These are phyloP conservation scores for Tulasnella sp. DNA, from an alignment of 768 basidiomycete genomes.

Conservation along the genomic window DNA sequence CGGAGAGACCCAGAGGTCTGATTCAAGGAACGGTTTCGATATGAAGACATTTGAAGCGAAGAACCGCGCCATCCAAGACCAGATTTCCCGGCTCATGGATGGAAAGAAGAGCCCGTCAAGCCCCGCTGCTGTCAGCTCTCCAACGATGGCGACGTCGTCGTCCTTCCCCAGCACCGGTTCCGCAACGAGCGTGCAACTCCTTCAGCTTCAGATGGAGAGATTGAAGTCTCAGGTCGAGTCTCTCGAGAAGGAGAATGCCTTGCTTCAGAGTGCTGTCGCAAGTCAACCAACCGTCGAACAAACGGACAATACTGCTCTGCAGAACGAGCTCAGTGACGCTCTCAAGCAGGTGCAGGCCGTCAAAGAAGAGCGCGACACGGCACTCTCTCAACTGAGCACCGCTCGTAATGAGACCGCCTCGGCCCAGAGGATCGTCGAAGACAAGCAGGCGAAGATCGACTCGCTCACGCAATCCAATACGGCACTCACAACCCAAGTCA, in stretches of 20 bases:
- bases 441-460: conserved; percentile 25
- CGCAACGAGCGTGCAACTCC: conserved; percentile 15
- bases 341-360: conserved; percentile 42
- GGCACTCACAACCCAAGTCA: conserved; percentile 1
- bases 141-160: neutral
- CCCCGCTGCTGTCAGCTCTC: conserved; percentile 6
- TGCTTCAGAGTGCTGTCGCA: conserved; percentile 49
- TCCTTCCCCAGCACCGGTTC: conserved; percentile 22
- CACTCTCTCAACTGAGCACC: conserved; percentile 36
- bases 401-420: conserved; percentile 11
- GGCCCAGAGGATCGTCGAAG: conserved; percentile 13
- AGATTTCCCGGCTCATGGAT: conserved; percentile 52
- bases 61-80: conserved; percentile 54
- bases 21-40: conserved; percentile 25
- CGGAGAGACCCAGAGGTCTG: conserved; percentile 27
- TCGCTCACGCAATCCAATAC: conserved; percentile 4
- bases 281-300: conserved; percentile 35
- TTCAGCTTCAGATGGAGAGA: conserved; percentile 26
- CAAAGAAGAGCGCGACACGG: conserved; percentile 41
- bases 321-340: conserved; percentile 47
- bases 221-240: conserved; percentile 54
- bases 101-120: conserved; percentile 40
- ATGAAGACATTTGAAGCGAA: conserved; percentile 39
- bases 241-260: conserved; percentile 71
- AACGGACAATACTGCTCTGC: conserved; percentile 43